These are phyloP conservation scores for Boletus pseudo-olivaceus DNA, from an alignment of 768 basidiomycete genomes.

Conservation along the genomic window DNA sequence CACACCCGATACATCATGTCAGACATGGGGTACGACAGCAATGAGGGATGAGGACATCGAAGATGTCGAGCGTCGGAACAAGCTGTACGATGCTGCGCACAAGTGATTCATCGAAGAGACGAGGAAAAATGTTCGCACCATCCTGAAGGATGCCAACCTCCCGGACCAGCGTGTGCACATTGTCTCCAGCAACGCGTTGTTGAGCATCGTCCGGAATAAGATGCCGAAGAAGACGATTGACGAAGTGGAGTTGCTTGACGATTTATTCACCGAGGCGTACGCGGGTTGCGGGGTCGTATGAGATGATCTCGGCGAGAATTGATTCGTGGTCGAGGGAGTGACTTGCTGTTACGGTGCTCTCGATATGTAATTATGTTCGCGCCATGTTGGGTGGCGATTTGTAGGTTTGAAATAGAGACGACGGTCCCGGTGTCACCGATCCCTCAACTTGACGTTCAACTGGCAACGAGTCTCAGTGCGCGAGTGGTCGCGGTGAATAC, in stretches of 20 bases:
- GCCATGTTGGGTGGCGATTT: not conserved
- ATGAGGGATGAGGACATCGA: too few species aligned
- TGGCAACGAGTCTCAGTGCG: not conserved
- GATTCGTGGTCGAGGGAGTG: not conserved
- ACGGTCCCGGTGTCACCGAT: too few species aligned
- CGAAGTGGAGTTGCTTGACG: conserved; percentile 1
- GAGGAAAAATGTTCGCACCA: conserved; percentile 11
- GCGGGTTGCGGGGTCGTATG: not conserved
- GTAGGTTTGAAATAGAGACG: not conserved
- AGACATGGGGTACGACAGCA: not conserved
- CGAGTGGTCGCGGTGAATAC: too few species aligned
- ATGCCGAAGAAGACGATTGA: conserved; percentile 7
- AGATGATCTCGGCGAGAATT: not conserved
- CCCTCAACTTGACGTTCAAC: too few species aligned
- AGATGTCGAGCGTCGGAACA: not conserved
- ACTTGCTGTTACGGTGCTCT: not conserved
- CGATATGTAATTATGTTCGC: not conserved
- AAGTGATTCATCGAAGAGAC: conserved; percentile 19
- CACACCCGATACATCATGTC: too few species aligned
- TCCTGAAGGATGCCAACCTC: conserved; percentile 15
- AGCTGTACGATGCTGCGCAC: conserved; percentile 10
- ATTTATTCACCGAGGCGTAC: conserved; percentile 5
- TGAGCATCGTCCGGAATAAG: conserved; percentile 6
- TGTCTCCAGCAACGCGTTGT: conserved; percentile 17
- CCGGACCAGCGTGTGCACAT: conserved; percentile 23